A percentile compares a stretch with the other conserved stretches of the same genome.
Conservation (phyloP, 768 basidiomycete species). For the Serendipita sp. region DNA sequence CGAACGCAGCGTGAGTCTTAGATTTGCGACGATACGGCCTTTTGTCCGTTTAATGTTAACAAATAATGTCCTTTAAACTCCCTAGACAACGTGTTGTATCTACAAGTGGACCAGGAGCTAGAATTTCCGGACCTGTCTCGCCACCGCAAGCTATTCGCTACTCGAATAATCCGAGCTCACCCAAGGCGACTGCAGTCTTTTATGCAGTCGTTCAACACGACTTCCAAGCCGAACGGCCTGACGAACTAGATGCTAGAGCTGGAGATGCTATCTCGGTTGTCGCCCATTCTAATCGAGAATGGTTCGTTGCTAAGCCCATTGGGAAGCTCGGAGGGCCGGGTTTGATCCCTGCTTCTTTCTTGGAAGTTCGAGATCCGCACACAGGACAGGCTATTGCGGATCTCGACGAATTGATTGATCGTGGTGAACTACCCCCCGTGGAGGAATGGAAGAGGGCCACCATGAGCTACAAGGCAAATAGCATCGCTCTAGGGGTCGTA, state of each 20-base stretch:
- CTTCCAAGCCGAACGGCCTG: slow-evolving; percentile 85
- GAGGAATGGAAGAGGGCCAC: slow-evolving; percentile 98
- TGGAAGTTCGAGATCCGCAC: slow-evolving; percentile 84
- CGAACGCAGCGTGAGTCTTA: slow-evolving; percentile 38
- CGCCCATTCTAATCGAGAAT: slow-evolving; percentile 98
- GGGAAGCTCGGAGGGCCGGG: slow-evolving; percentile 88
- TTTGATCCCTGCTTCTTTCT: slow-evolving; percentile 91
- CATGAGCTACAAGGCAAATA: slow-evolving; percentile 88
- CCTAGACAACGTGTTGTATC: background rate
- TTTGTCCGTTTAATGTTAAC: background rate
- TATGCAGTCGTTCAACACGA: slow-evolving; percentile 95
- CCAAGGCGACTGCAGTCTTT: slow-evolving; percentile 21
- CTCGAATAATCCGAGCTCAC: background rate
- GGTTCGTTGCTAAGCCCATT: slow-evolving; percentile 99
- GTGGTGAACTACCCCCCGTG: slow-evolving; percentile 82
- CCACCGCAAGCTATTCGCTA: slow-evolving; percentile 5
- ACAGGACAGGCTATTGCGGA: slow-evolving; percentile 65
- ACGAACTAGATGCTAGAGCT: slow-evolving; percentile 87
- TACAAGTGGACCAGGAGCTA: slow-evolving; percentile 7
- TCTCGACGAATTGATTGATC: slow-evolving; percentile 61
- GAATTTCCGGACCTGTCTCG: background rate
- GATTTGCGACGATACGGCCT: background rate
- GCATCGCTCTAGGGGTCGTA: slow-evolving; percentile 85
- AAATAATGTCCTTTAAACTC: background rate
- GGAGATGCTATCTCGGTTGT: slow-evolving; percentile 94